phyloP scores from a whole-genome alignment of 441 rosid genomes.

The Brassica hybrid region DNA sequence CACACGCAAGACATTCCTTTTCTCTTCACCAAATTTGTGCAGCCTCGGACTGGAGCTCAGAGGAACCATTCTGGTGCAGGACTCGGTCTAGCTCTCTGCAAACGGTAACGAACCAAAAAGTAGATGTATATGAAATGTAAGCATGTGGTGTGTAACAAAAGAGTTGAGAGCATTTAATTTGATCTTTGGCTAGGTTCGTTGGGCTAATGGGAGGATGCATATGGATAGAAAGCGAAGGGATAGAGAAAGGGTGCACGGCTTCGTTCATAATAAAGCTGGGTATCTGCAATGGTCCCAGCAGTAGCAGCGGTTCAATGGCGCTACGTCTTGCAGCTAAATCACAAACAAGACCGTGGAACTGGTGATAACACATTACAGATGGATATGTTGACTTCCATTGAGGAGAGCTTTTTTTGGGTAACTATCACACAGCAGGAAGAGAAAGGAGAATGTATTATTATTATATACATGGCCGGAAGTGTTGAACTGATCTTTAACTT shows the following conservation, averaged over 20 bases:
- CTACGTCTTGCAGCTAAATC: constrained; percentile 50
- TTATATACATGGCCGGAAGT: constrained; percentile 21
- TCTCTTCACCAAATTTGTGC: constrained; percentile 73
- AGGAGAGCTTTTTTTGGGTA: constrained; percentile 6
- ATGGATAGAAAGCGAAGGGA: constrained; percentile 89
- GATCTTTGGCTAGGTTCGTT: constrained; percentile 61
- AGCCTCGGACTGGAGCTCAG: constrained; percentile 56
- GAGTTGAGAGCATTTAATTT: constrained; percentile 8
- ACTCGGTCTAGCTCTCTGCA: constrained; percentile 91
- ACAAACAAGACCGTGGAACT: constrained; percentile 57
- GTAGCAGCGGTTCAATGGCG: constrained; percentile 39
- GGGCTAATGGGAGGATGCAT: constrained; percentile 91
- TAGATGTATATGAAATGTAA: not conserved
- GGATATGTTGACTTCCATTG: constrained; percentile 9
- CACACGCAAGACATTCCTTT: constrained; percentile 69
- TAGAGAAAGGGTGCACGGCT: constrained; percentile 66
- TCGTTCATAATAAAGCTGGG: constrained; percentile 75
- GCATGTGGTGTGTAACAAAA: constrained; percentile 22
- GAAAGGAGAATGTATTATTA: constrained; percentile 12
- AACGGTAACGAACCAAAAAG: constrained; percentile 53
- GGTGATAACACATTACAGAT: constrained; percentile 43
- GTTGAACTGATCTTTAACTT: constrained; percentile 29
- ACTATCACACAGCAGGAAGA: constrained; percentile 12
- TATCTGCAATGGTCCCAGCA: constrained; percentile 49
- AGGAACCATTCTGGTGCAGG: constrained; percentile 61